Conservation (phyloP, 768 basidiomycete genomes). For the Xerocomellus amylosporus region DNA sequence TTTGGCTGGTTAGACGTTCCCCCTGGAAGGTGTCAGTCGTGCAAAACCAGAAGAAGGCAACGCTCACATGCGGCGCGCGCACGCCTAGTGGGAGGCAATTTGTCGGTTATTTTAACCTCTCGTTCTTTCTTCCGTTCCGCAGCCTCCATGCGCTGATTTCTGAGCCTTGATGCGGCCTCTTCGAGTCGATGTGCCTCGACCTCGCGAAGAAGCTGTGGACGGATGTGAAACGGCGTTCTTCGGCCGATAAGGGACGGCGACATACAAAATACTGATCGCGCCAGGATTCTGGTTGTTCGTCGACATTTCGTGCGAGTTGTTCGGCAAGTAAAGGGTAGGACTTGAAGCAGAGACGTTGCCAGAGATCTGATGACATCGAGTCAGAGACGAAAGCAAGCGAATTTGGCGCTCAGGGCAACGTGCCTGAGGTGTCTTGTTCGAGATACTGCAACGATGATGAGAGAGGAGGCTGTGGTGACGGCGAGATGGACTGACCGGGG, state of each 20-base stretch:
- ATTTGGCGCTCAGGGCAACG: constrained; percentile 7
- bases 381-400: constrained; percentile 2
- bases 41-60: not conserved
- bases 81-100: constrained; percentile 64
- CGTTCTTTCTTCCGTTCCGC: constrained; percentile 75
- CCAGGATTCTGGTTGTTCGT: constrained; percentile 59
- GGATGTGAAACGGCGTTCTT: constrained; percentile 5
- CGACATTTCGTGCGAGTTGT: constrained; percentile 40
- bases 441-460: constrained; percentile 44
- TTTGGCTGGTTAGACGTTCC: constrained; percentile 47
- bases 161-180: constrained; percentile 58
- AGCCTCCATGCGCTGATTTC: constrained; percentile 63
- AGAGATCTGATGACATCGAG: constrained; percentile 49
- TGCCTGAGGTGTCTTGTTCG: constrained; percentile 54
- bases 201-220: constrained; percentile 49
- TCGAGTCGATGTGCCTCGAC: constrained; percentile 64
- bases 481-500: constrained; percentile 53
- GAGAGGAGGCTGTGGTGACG: constrained; percentile 3
- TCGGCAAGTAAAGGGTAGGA: constrained; percentile 55
- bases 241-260: not conserved
- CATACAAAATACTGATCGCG: constrained; percentile 67
- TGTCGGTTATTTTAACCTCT: constrained; percentile 73
- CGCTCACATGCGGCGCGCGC: constrained; percentile 54
- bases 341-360: constrained; percentile 62
- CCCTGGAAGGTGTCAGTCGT: constrained; percentile 33